A percentile compares a stretch with the other conserved stretches of the same genome.
phyloP scores from a whole-genome alignment of 768 basidiomycete species.

The Kwoniella dejecticola region DNA sequence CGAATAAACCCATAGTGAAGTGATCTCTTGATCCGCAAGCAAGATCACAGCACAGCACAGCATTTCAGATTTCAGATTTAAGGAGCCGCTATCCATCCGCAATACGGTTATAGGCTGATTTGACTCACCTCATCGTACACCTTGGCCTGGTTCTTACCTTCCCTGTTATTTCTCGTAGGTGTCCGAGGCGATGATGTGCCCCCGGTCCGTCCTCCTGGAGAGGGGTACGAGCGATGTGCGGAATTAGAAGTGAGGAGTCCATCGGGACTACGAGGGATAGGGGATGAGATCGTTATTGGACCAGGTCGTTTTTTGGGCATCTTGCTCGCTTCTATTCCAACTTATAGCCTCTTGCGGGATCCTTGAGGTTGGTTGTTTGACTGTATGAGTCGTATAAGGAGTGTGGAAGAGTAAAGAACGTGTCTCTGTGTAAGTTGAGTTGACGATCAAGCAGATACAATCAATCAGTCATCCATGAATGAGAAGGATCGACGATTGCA shows the following conservation, averaged over 20 bases:
- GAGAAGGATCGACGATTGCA: too few species aligned
- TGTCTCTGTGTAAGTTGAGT: too few species aligned
- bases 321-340: not conserved
- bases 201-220: not conserved
- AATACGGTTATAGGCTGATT: not conserved
- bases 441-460: too few species aligned
- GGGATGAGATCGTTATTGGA: constrained; percentile 21
- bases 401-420: too few species aligned
- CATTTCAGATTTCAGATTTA: not conserved
- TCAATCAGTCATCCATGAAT: too few species aligned
- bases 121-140: constrained; percentile 26
- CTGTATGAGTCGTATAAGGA: too few species aligned
- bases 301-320: constrained; percentile 8
- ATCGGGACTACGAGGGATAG: constrained; percentile 21
- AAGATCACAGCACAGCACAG: not conserved
- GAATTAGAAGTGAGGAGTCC: not conserved
- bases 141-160: constrained; percentile 7
- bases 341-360: too few species aligned
- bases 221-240: constrained; percentile 3
- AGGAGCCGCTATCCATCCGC: not conserved
- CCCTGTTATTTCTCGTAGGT: constrained; percentile 4
- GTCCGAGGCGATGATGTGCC: constrained; percentile 14
- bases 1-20: too few species aligned
- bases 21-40: constrained; percentile 5
- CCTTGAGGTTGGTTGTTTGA: too few species aligned